phyloP scores from a whole-genome alignment of 1,139 yeast genomes.

The Taphrina populina region DNA sequence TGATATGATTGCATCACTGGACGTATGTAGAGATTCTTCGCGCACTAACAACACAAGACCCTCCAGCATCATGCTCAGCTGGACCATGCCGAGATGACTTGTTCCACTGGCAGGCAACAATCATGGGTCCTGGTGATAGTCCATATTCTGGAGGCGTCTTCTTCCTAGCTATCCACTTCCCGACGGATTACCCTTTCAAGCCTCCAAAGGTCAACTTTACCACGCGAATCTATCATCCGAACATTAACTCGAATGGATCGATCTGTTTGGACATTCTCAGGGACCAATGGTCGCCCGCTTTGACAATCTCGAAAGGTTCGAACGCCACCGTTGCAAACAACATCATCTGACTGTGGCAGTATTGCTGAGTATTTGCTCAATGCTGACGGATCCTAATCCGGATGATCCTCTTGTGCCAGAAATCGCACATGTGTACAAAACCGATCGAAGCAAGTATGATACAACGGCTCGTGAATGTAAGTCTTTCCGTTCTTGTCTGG shows the following conservation, averaged over 20 bases:
- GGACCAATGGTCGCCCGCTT: constrained; percentile 90
- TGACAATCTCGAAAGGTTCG: constrained; percentile 84
- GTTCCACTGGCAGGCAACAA: constrained; percentile 95
- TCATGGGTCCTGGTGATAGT: constrained; percentile 92
- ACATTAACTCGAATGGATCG: constrained; percentile 83
- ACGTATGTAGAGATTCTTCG: too few relatives aligned
- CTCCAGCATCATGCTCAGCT: constrained; percentile 98
- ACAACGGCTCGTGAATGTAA: constrained; percentile 99
- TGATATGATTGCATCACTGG: too few relatives aligned
- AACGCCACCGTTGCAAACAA: too few relatives aligned
- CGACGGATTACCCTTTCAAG: constrained; percentile 91
- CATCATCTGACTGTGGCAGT: too few relatives aligned
- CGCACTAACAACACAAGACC: constrained; percentile 54
- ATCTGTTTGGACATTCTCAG: constrained; percentile 81
- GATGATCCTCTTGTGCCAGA: constrained; percentile 99
- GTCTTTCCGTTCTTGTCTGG: background rate
- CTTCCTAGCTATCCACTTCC: constrained; percentile 87
- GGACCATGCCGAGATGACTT: constrained; percentile 98
- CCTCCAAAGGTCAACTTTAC: constrained; percentile 91
- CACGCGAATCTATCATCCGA: constrained; percentile 87
- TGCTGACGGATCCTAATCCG: constrained; percentile 95
- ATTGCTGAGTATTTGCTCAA: constrained; percentile 80
- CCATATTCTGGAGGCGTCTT: constrained; percentile 94
- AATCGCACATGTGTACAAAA: constrained; percentile 94
- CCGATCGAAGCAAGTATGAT: constrained; percentile 90